A percentile compares a stretch with the other conserved stretches of the same genome.
phyloP scores from a whole-genome alignment of 2,329 filamentous ascomycete species.

The Verticillium klebahnii region DNA sequence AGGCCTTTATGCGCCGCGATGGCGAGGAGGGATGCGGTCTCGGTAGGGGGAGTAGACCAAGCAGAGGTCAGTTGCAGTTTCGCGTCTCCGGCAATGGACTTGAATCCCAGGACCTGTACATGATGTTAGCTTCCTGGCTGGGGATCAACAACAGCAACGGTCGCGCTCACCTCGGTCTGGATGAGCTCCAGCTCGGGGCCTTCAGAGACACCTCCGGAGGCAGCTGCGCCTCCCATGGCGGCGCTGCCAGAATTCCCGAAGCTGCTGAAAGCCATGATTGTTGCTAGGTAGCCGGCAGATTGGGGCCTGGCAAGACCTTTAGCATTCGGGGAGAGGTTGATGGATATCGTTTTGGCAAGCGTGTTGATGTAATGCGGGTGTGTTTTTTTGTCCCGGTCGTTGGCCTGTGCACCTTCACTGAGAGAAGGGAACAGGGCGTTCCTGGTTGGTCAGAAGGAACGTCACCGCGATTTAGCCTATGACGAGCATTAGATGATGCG shows the following conservation, averaged over 20 bases:
- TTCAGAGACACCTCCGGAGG: conserved; percentile 30
- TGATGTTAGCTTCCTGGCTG: background rate
- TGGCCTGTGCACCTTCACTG: background rate
- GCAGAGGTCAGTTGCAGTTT: conserved; percentile 76
- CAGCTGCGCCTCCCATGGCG: conserved; percentile 34
- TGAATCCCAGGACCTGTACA: conserved; percentile 69
- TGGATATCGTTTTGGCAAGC: conserved; percentile 1
- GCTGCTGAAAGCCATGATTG: conserved; percentile 58
- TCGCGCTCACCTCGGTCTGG: conserved; percentile 67
- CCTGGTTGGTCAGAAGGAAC: background rate
- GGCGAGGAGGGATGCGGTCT: conserved; percentile 77
- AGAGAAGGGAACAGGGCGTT: background rate
- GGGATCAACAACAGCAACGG: background rate
- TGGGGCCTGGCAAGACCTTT: conserved; percentile 2
- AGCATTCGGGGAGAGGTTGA: conserved; percentile 18
- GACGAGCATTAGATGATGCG: background rate
- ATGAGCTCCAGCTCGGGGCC: conserved; percentile 72
- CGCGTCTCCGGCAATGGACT: conserved; percentile 71
- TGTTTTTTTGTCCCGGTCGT: background rate
- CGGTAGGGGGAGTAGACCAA: conserved; percentile 72
- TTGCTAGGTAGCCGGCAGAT: conserved; percentile 28
- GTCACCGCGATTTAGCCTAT: background rate
- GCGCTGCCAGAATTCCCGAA: conserved; percentile 46
- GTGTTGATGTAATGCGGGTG: background rate
- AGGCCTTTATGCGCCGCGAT: conserved; percentile 77